Conservation (phyloP, 164 flowering plant species). For the Kalanchoe fedtschenkoi region DNA sequence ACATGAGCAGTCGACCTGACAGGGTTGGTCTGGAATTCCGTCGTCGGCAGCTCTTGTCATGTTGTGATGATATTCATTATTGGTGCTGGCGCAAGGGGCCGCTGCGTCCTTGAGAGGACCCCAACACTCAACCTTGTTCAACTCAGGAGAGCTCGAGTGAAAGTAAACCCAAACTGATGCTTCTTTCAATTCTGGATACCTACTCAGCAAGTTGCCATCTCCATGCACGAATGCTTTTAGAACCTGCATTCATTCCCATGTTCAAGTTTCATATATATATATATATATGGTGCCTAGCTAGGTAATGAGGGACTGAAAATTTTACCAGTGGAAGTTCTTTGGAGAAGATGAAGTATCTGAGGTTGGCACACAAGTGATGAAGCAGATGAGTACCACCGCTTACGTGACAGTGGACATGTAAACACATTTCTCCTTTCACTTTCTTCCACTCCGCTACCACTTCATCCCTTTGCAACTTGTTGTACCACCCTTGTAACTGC, state of each 20-base stretch:
- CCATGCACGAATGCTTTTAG: constrained; percentile 85
- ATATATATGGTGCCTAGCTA: no score
- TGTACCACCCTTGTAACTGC: constrained; percentile 90
- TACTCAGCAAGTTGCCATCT: constrained; percentile 59
- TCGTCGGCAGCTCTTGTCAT: not conserved
- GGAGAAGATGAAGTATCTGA: constrained; percentile 82
- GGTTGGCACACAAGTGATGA: constrained; percentile 46
- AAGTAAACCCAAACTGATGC: constrained; percentile 90
- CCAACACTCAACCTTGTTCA: constrained; percentile 83
- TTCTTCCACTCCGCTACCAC: constrained; percentile 96
- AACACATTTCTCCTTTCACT: constrained; percentile 80
- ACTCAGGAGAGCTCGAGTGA: constrained; percentile 77
- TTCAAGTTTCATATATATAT: not conserved
- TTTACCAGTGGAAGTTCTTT: constrained; percentile 91
- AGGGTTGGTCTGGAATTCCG: not conserved
- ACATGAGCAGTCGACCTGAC: not conserved
- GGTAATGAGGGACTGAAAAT: no score
- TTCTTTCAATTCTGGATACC: constrained; percentile 71
- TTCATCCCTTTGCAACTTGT: constrained; percentile 75
- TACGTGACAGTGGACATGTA: constrained; percentile 91
- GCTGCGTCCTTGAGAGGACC: constrained; percentile 67
- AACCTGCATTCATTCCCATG: constrained; percentile 32
- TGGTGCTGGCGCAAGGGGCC: constrained; percentile 13
- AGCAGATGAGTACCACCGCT: constrained; percentile 91
- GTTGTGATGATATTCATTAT: not conserved